Percentiles rank a stretch among this genome's conserved stretches.
These are phyloP conservation scores for Amoeboaphelidium occidentale DNA, from an alignment of 371 early-diverging fungal genomes.

Conservation along the genomic window DNA sequence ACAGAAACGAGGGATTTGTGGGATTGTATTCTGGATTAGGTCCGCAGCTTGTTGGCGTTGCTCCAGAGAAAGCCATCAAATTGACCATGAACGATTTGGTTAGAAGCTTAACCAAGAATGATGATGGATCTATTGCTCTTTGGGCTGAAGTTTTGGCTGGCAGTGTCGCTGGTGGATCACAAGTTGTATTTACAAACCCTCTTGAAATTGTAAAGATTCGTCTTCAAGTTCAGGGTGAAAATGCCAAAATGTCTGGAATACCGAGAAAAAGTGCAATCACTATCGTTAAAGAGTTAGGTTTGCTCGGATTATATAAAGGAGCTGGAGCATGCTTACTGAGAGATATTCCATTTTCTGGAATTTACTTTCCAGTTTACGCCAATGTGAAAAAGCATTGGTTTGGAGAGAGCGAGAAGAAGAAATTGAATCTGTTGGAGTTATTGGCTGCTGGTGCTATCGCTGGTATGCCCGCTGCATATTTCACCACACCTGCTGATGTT, in stretches of 20 bases:
- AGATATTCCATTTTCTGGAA: conserved; percentile 89
- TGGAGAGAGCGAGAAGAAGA: conserved; percentile 47
- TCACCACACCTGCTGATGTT: conserved; percentile 92
- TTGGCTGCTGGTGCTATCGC: conserved; percentile 75
- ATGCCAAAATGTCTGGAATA: conserved; percentile 13
- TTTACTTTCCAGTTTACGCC: conserved; percentile 87
- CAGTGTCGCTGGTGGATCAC: conserved; percentile 66
- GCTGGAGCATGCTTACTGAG: conserved; percentile 75
- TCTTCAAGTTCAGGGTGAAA: conserved; percentile 56
- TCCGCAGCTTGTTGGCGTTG: conserved; percentile 79
- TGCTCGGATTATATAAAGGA: conserved; percentile 78
- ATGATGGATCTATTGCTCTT: conserved; percentile 40
- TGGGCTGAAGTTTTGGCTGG: conserved; percentile 67
- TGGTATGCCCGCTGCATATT: conserved; percentile 91
- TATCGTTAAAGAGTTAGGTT: conserved; percentile 73
- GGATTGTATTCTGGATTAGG: conserved; percentile 86
- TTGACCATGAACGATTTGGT: conserved; percentile 85
- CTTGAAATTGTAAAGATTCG: conserved; percentile 95
- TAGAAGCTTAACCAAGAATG: conserved; percentile 35
- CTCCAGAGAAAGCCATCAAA: conserved; percentile 96
- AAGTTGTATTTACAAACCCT: conserved; percentile 83
- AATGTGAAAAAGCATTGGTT: conserved; percentile 67
- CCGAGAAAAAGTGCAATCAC: conserved; percentile 49
- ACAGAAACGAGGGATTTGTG: conserved; percentile 65
- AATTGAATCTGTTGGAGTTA: conserved; percentile 43